A percentile compares a stretch with the other conserved stretches of the same genome.
These are phyloP conservation scores for Cladosporium halotolerans DNA, from an alignment of 2,329 filamentous ascomycete species.

Conservation along the genomic window DNA sequence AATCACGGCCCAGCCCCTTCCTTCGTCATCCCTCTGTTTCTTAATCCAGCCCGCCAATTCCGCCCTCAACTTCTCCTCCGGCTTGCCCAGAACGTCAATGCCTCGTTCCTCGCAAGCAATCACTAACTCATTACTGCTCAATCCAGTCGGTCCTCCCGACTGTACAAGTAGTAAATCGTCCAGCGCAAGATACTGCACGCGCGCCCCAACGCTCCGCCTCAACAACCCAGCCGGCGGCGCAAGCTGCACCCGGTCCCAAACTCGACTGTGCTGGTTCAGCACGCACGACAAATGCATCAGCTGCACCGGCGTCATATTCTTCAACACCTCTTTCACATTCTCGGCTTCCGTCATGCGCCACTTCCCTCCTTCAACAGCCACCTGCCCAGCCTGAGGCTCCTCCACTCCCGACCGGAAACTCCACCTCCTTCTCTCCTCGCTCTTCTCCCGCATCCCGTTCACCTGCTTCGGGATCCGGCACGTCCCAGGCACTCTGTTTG, in stretches of 20 bases:
- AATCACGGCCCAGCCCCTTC: conserved; percentile 23
- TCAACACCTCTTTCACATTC: conserved; percentile 14
- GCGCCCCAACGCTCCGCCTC: conserved; percentile 45
- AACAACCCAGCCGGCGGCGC: conserved; percentile 48
- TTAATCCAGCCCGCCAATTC: conserved; percentile 37
- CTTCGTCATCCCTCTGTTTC: conserved; percentile 33
- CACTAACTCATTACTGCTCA: conserved; percentile 35
- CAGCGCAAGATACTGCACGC: conserved; percentile 57
- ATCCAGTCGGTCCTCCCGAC: conserved; percentile 57
- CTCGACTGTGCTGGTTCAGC: conserved; percentile 35
- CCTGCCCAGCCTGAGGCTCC: conserved; percentile 44
- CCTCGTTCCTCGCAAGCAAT: conserved; percentile 34
- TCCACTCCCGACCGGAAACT: conserved; percentile 59
- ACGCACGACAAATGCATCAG: conserved; percentile 37
- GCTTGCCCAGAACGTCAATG: conserved; percentile 27
- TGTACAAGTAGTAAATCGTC: conserved; percentile 65
- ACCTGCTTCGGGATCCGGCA: conserved; percentile 78
- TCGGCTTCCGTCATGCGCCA: conserved; percentile 23
- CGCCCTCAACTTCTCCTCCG: conserved; percentile 21
- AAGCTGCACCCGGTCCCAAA: conserved; percentile 42
- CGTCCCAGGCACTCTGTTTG: conserved; percentile 67
- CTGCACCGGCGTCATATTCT: conserved; percentile 31
- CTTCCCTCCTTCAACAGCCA: conserved; percentile 30
- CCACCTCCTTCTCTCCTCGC: conserved; percentile 47
- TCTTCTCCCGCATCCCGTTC: conserved; percentile 48